phyloP scores from a whole-genome alignment of 257 asterid species.

The Scutellaria galericulata region DNA sequence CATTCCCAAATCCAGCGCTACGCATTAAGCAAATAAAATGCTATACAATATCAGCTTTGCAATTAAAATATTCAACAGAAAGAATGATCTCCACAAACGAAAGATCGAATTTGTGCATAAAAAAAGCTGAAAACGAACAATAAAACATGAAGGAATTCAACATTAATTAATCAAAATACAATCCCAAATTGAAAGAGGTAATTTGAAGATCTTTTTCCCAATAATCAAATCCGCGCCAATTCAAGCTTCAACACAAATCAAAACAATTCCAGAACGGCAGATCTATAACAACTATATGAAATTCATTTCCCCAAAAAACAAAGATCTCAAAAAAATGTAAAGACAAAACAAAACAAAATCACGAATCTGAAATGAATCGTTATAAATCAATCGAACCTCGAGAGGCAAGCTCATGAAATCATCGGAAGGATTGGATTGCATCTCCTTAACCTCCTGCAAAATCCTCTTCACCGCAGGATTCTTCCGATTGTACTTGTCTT shows the following conservation, averaged over 20 bases:
- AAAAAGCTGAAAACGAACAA: background rate
- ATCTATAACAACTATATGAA: background rate
- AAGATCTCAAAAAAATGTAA: background rate
- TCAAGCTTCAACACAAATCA: background rate
- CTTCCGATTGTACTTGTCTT: slow-evolving; percentile 77
- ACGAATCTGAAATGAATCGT: background rate
- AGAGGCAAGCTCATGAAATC: slow-evolving; percentile 95
- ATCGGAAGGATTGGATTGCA: slow-evolving; percentile 92
- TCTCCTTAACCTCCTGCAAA: slow-evolving; percentile 89
- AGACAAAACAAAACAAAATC: background rate
- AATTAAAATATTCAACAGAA: background rate
- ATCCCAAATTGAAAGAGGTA: background rate
- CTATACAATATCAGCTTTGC: background rate
- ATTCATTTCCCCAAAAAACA: slow-evolving; percentile 2
- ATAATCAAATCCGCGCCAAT: background rate
- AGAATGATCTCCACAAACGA: slow-evolving; percentile 8
- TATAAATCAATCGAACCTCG: slow-evolving; percentile 51
- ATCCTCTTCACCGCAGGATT: slow-evolving; percentile 95
- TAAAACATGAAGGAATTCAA: background rate
- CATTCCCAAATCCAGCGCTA: background rate
- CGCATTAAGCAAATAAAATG: background rate
- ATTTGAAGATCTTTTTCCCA: background rate
- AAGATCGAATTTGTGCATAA: background rate
- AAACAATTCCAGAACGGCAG: slow-evolving; percentile 23
- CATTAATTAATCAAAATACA: background rate